phyloP scores from a whole-genome alignment of 352 stramenopile species.

The Pythium coloratum region DNA sequence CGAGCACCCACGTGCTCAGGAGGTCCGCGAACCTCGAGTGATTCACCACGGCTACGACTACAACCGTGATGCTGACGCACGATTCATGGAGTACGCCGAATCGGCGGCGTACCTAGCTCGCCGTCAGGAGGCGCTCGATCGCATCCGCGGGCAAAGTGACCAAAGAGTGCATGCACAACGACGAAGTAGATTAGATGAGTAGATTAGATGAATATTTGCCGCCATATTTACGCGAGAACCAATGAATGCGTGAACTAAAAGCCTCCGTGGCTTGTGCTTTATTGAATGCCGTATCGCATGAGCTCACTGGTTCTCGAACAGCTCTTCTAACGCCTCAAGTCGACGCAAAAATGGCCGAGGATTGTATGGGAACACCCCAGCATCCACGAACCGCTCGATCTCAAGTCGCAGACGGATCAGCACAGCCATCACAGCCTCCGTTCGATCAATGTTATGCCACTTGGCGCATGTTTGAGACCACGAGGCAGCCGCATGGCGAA shows the following conservation, averaged over 20 bases:
- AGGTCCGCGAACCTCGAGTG: background rate
- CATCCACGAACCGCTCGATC: constrained; percentile 47
- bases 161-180: background rate
- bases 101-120: background rate
- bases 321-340: constrained; percentile 47
- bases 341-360: constrained; percentile 43
- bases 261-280: too few relatives aligned
- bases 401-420: constrained; percentile 66
- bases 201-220: background rate
- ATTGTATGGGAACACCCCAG: constrained; percentile 58
- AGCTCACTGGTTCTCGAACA: constrained; percentile 39
- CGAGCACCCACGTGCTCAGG: too few relatives aligned
- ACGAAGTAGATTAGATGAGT: background rate
- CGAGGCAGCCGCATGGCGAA: constrained; percentile 33
- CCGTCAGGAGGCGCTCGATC: background rate
- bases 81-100: background rate
- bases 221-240: too few relatives aligned
- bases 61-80: background rate
- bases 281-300: too few relatives aligned
- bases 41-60: background rate
- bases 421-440: constrained; percentile 47
- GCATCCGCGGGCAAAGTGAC: background rate
- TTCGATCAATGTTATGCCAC: constrained; percentile 24
- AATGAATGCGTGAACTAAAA: too few relatives aligned
- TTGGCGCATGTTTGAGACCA: constrained; percentile 35